Evolutionary conservation across 768 basidiomycete genomes (phyloP), one percentile per base, ranked within the genome.

Genomic region (Cubamyces sp.): DNA sequence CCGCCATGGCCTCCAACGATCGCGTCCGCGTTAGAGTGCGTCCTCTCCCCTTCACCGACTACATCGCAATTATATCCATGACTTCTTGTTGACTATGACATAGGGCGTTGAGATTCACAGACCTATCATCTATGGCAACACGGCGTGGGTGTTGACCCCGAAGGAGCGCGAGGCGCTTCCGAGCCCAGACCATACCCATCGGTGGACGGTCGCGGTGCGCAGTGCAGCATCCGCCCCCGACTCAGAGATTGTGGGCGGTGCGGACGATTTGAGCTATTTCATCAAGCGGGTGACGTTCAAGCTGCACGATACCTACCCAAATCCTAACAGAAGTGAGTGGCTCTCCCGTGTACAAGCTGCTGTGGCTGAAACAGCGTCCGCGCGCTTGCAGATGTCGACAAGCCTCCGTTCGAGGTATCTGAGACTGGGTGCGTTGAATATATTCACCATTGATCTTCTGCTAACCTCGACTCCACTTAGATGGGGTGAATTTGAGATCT

Each of bases 401-500:
- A 91, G 71, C 85, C 94, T 4, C 97, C 97, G 0, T 99, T 95
- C 70, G 92, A 94, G 68, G 88, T 98, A 16, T 88, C 95, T 11
- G 97, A 98, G 75, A 98, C 97, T 16, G 97, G 97, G 92, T 88
- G 66, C 19, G 82, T 72, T 7, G 28, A 19, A 14, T 18, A 15
- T 7, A 4, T n/a, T 19, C 28, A 42, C n/a, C 30, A 5, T 5
- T 19, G 21, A 6, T 21, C 19, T 15, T 7, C 6, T 19, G 19
- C 43, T 48, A 8, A 21, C 37, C 16, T 39, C 15, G 19, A 39
- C 18, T 26, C 7, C 25, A 14, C n/a, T 0, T n/a, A 93, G 91
- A 50, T 99, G 97, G 97, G 97, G 97, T 67, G 97, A 99, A 78
- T 99, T 99, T 76, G 94, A 97, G 70, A 90, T 98, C 65, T 86